Evolutionary conservation across 768 basidiomycete species (phyloP), one percentile per base, ranked within the genome.

Genomic region (Ramaria rubella): DNA sequence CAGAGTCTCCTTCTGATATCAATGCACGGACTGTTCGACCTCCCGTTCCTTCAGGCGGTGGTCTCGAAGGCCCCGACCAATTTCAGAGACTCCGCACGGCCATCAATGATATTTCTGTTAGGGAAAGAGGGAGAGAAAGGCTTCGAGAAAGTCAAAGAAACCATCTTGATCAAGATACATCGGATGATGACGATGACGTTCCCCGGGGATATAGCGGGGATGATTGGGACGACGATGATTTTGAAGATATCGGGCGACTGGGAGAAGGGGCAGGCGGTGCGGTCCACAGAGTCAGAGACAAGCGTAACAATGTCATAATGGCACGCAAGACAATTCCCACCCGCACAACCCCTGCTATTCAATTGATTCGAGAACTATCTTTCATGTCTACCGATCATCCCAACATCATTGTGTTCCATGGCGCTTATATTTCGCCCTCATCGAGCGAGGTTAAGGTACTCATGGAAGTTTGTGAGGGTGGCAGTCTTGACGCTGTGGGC

Each of bases 221-320:
- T 51, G 68, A 80, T 55, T 90, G 81, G 77, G 78, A 81, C 7
- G 89, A 92, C 67, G 80, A 81, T 55, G 66, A 82, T 56, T 77
- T 97, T 55, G 87, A 93, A 62, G 87, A 90, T 61, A 60, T 93
- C 8, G 69, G 74, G 14, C 81, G 90, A 53, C 75, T 99, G 2
- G 96, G 96, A 19, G 94, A 97, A 66, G 96, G 96, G 40, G 92
- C 94, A 55, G 94, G 94, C 45, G 96, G 96, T 45, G 94, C 93
- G 7, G 96, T 99, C 11, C 86, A 95, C 69, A 94, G 92, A 71
- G 94, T 97, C 46, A 82, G 76, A 68, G 91, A 96, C 69, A 85
- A 78, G 65, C 85, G 86, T 54, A 90, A 83, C 1, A 82, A 82
- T 31, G 75, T 76, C 68, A 79, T 94, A 63, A 86, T 96, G 82